Base-by-base conservation (phyloP, 2,329 filamentous ascomycete genomes). In the Blastomyces emzantsi region DNA sequence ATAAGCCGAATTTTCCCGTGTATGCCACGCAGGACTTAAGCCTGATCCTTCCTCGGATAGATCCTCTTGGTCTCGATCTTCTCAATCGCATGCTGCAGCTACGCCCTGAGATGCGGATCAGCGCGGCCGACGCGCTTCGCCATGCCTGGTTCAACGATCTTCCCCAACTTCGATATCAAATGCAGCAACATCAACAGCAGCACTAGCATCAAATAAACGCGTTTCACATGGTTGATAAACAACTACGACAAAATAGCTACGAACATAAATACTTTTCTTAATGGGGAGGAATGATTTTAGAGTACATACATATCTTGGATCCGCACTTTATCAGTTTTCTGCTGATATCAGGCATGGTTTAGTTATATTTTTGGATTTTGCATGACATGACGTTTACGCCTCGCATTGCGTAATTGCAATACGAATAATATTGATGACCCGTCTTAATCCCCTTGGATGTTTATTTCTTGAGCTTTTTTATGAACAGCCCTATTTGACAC, bases 1-100 rank as follows among this genome's bases (percentile, higher is more conserved):
- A 97, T 82, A 97, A 97, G 81, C 85, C 87, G 57, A 96, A 88
- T 65, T 96, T 96, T 78, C 92, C 94, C 68, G 90, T 96, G 74
- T 97, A 94, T 75, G 90, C 90, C 19, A 96, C 94, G 1, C 92
- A 97, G 74, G 92, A 97, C 69, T 81, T 99, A 62, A 84, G 90
- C 28, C 84, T 88, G 64, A 94, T 97, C 67, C 81, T 99, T 30
- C 92, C 91, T 0, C 90, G 95, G 73, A 91, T 99, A 70, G 94
- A 99, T 72, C 86, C 86, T n/a, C 81, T 89, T 13, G 94, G 93
- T 9, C 86, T 99, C 70, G 92, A 96, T 73, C 80, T 99, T 56
- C 81, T 99, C 67, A 87, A 90, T 71, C 85, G 89, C 66, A 96
- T 99, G 90, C 85, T 99, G 39, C 93, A 97, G 75, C 80, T 97